Evolutionary conservation across 306 rosid species (phyloP), one percentile per base, ranked within the genome.

Genomic region (Prunus dulcis): DNA sequence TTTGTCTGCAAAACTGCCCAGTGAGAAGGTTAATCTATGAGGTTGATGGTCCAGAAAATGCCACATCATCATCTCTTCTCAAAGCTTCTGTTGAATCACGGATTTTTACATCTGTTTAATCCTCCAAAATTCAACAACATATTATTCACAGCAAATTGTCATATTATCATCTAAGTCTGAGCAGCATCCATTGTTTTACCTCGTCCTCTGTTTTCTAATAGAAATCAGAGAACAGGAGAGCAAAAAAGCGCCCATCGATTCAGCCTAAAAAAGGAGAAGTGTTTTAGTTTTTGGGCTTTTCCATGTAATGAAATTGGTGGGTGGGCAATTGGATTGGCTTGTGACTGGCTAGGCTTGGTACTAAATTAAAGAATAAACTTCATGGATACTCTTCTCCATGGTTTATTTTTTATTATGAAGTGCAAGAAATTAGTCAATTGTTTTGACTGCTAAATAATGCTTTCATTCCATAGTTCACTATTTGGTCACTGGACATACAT

Each of bases 51-150:
- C 32, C 22, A 27, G 15, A 47, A 20, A 50, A 5, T 49, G 38
- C 64, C 71, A 30, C 75, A 12, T n/a, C 27, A 77, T n/a, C 23
- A 76, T 12, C 19, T 11, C 23, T 43, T 69, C 32, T 30, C 20
- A 46, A 38, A 52, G 51, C 63, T 18, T 10, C 69, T 61, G 55
- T 69, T 69, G 9, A 45, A 17, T 66, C 83, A 71, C 71, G 76
- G 86, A 66, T 32, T 56, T 32, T 56, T 57, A 14, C 67, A 43
- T 67, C 50, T 57, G 28, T 80, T 60, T 53, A 46, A 38, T 38
- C 9, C 56, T 15, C 38, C 13, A 63, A 56, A 55, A 50, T 64
- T 20, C 13, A 38, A 20, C 43, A 53, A 34, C 45, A 23, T n/a
- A 27, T 67, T 17, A 67, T 23, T 38, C 58, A 52, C 22, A 9